A percentile compares a stretch with the other conserved stretches of the same genome.
These are phyloP conservation scores for Vanrija sp. DNA, from an alignment of 1,284 basidiomycete genomes.

Conservation along the genomic window DNA sequence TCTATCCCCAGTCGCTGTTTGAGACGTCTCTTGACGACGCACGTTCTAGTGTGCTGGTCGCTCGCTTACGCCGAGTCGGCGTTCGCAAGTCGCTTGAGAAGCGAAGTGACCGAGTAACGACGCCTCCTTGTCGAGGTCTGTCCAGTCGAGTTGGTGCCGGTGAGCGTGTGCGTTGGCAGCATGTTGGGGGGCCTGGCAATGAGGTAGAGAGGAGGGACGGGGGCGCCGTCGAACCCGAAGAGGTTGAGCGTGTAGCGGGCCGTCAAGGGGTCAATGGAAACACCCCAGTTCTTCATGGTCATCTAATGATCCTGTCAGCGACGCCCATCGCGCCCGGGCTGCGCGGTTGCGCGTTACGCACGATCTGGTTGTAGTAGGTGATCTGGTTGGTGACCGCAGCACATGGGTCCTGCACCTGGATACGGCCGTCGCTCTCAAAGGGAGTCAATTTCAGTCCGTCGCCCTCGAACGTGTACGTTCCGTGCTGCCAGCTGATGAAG, in stretches of 20 bases:
- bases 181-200: slow-evolving; percentile 48
- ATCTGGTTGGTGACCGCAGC: slow-evolving; percentile 78
- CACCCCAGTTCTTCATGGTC: slow-evolving; percentile 45
- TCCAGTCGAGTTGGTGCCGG: slow-evolving; percentile 44
- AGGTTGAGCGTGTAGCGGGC: slow-evolving; percentile 40
- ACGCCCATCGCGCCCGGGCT: neutral
- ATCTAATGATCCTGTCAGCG: slow-evolving; percentile 18
- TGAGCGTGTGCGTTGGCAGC: slow-evolving; percentile 47
- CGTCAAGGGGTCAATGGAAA: slow-evolving; percentile 37
- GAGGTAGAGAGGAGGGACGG: slow-evolving; percentile 47
- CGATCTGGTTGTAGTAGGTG: slow-evolving; percentile 62
- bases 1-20: too few species aligned
- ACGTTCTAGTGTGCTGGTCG: too few species aligned
- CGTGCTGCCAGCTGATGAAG: slow-evolving; percentile 81
- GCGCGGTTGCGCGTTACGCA: slow-evolving; percentile 12
- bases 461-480: slow-evolving; percentile 60
- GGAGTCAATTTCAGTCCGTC: slow-evolving; percentile 72
- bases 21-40: neutral
- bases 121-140: neutral
- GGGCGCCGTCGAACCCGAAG: slow-evolving; percentile 46
- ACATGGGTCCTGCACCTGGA: slow-evolving; percentile 88
- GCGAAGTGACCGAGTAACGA: neutral
- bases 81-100: neutral
- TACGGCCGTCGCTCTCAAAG: slow-evolving; percentile 70
- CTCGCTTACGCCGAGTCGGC: neutral